Percentiles rank a stretch among this genome's conserved stretches.
These are phyloP conservation scores for Datisca glomerata DNA, from an alignment of 306 rosid genomes.

Conservation along the genomic window DNA sequence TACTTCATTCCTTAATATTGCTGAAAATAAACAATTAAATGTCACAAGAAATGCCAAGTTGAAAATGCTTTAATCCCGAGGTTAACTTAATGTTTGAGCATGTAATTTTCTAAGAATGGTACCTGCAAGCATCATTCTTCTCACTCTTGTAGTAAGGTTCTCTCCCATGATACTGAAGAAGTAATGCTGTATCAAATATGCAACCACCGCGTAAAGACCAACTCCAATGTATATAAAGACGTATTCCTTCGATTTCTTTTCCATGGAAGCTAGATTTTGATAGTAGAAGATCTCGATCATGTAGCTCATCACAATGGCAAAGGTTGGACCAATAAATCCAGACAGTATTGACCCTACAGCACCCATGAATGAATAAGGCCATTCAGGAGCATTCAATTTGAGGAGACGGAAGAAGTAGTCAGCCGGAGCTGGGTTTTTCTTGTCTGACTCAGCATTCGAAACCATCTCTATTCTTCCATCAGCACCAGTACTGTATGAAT, in stretches of 20 bases:
- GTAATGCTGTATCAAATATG: slow-evolving; percentile 68
- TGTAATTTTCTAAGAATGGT: too few species aligned
- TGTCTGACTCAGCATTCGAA: slow-evolving; percentile 81
- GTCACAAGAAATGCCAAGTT: too few species aligned
- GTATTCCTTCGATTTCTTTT: slow-evolving; percentile 44
- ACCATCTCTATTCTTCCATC: slow-evolving; percentile 92
- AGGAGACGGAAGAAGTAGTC: slow-evolving; percentile 91
- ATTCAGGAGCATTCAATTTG: slow-evolving; percentile 88
- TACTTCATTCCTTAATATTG: slow-evolving; percentile 67
- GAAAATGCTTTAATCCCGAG: too few species aligned
- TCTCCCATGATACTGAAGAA: slow-evolving; percentile 88
- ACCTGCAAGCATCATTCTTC: slow-evolving; percentile 63
- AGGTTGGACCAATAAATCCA: slow-evolving; percentile 83
- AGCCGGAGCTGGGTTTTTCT: slow-evolving; percentile 80
- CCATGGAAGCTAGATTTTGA: slow-evolving; percentile 52
- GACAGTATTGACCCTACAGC: slow-evolving; percentile 75
- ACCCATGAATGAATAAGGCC: slow-evolving; percentile 71
- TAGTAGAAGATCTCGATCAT: slow-evolving; percentile 70
- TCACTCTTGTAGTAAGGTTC: slow-evolving; percentile 66
- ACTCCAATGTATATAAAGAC: slow-evolving; percentile 74
- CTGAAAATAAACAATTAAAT: too few species aligned
- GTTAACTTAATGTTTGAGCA: too few species aligned
- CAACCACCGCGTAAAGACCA: slow-evolving; percentile 65
- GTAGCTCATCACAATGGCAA: slow-evolving; percentile 76
- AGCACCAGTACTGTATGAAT: slow-evolving; percentile 69